Percentiles rank a stretch among this genome's conserved stretches.
phyloP scores from a whole-genome alignment of 352 stramenopile genomes.

The Globisporangium alternatum region DNA sequence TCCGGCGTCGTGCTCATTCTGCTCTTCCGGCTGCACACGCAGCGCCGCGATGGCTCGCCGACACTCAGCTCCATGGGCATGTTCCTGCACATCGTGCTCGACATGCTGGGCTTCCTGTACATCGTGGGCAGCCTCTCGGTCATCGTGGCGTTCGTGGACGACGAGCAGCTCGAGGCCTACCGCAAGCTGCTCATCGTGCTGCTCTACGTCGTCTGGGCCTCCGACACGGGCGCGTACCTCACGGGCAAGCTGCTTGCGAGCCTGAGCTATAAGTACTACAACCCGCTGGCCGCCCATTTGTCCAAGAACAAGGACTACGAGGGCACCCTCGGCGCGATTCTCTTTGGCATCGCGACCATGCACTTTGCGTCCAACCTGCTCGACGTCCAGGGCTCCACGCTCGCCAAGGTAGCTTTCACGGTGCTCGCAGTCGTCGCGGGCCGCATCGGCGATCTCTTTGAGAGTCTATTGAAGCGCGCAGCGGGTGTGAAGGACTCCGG shows the following conservation, averaged over 20 bases:
- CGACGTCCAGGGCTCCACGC: slow-evolving; percentile 62
- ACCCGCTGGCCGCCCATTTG: slow-evolving; percentile 82
- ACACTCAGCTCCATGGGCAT: slow-evolving; percentile 3
- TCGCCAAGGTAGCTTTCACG: slow-evolving; percentile 82
- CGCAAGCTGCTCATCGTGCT: slow-evolving; percentile 67
- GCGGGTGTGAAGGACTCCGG: slow-evolving; percentile 95
- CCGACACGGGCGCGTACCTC: slow-evolving; percentile 94
- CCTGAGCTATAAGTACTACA: slow-evolving; percentile 84
- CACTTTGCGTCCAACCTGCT: slow-evolving; percentile 75
- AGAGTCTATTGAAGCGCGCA: slow-evolving; percentile 94
- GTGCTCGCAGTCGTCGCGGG: slow-evolving; percentile 92
- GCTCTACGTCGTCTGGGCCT: slow-evolving; percentile 72
- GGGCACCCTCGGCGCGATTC: slow-evolving; percentile 87
- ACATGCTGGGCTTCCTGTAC: slow-evolving; percentile 67
- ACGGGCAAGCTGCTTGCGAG: slow-evolving; percentile 85
- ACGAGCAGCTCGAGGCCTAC: slow-evolving; percentile 47
- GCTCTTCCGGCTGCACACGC: slow-evolving; percentile 38
- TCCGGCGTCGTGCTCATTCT: slow-evolving; percentile 55
- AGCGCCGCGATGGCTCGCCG: slow-evolving; percentile 13
- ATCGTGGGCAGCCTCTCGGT: slow-evolving; percentile 64
- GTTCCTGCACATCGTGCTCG: slow-evolving; percentile 50
- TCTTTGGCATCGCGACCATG: slow-evolving; percentile 86
- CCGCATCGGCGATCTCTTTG: slow-evolving; percentile 93
- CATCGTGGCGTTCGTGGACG: slow-evolving; percentile 64
- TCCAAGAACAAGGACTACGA: slow-evolving; percentile 97